Conservation (phyloP, 805 yeast species). For the Hermanozyma aechmeae region DNA sequence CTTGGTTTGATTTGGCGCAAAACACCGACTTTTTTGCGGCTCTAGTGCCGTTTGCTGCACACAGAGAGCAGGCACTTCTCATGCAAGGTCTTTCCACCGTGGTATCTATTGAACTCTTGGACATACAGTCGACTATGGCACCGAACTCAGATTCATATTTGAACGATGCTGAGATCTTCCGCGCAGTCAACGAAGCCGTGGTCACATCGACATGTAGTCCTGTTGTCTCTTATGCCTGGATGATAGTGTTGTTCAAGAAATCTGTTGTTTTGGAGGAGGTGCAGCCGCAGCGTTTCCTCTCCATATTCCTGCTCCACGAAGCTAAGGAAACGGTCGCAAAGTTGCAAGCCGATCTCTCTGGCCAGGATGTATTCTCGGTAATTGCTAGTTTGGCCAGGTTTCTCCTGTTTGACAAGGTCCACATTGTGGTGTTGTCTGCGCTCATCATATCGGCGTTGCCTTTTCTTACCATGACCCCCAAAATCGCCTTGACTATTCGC, state of each 20-base stretch:
- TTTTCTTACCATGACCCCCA: conserved; percentile 36
- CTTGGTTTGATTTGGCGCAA: conserved; percentile 52
- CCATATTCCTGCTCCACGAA: conserved; percentile 9
- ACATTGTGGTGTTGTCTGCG: conserved; percentile 39
- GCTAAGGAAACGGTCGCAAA: conserved; percentile 2
- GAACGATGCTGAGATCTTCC: conserved; percentile 26
- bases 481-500: conserved; percentile 33
- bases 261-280: conserved; percentile 34
- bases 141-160: conserved; percentile 30
- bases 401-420: conserved; percentile 41
- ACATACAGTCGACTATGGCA: no score
- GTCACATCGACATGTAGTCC: conserved; percentile 28
- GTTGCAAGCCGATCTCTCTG: no score
- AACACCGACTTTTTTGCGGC: conserved; percentile 15
- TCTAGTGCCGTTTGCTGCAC: conserved; percentile 17
- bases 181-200: conserved; percentile 31
- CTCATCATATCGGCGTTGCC: conserved; percentile 40
- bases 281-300: conserved; percentile 12
- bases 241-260: conserved; percentile 48
- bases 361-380: conserved; percentile 41
- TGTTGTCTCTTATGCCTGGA: conserved; percentile 57
- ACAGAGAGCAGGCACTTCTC: conserved; percentile 18
- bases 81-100: conserved; percentile 41
- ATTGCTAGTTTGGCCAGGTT: conserved; percentile 32
- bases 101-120: conserved; percentile 44